A percentile compares a stretch with the other conserved stretches of the same genome.
Evolutionary conservation across 257 asterid genomes (phyloP).

Genomic region (Marsdenia floribunda): DNA sequence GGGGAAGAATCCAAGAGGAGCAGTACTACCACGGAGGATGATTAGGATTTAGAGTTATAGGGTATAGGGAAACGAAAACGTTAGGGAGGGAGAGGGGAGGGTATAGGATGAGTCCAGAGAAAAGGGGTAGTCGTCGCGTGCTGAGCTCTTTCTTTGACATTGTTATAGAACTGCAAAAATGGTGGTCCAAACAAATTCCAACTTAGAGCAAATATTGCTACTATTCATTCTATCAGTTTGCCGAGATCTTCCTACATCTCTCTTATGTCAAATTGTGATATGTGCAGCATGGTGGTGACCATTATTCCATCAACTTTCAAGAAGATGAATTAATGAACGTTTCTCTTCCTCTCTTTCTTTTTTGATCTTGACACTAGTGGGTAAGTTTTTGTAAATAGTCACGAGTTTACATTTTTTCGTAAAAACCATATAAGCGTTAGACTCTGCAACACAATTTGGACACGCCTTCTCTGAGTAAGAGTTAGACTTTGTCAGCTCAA

Average conservation of each 20-base stretch:
- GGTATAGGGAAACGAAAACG: constrained; percentile 19
- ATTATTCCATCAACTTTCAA: not conserved
- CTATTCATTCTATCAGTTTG: constrained; percentile 6
- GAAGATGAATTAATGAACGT: not conserved
- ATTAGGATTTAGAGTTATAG: constrained; percentile 21
- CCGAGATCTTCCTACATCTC: not conserved
- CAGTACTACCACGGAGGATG: not conserved
- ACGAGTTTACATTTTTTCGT: too few relatives aligned
- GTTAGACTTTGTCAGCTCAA: too few relatives aligned
- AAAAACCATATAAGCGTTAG: too few relatives aligned
- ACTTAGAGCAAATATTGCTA: constrained; percentile 10
- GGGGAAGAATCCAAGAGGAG: constrained; percentile 12
- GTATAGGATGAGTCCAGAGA: constrained; percentile 29
- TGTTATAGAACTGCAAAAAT: constrained; percentile 20
- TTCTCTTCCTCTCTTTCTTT: not conserved
- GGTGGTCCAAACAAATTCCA: constrained; percentile 19
- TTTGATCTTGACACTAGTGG: too few relatives aligned
- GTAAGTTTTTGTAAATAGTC: too few relatives aligned
- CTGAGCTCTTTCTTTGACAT: constrained; percentile 12
- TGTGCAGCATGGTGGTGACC: not conserved
- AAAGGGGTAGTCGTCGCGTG: constrained; percentile 23
- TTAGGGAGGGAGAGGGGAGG: constrained; percentile 6
- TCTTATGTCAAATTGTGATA: not conserved
- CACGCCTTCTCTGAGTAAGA: too few relatives aligned
- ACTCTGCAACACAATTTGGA: too few relatives aligned